These are phyloP conservation scores for Emergomyces orientalis DNA, from an alignment of 2,329 filamentous ascomycete genomes.

Conservation along the genomic window DNA sequence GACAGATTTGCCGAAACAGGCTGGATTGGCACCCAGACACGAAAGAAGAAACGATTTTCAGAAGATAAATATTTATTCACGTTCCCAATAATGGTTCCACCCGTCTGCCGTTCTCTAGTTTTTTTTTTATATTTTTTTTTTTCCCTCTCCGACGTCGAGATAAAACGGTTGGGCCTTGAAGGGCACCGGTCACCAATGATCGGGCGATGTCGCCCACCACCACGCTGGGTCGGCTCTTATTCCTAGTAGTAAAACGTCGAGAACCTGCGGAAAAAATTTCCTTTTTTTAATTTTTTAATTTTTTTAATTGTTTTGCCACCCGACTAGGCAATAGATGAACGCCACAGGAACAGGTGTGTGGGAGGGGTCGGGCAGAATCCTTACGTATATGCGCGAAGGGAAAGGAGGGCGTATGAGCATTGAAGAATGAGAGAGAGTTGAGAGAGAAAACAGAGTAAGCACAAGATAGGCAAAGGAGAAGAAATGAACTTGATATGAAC, in stretches of 20 bases:
- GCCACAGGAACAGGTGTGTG: background rate
- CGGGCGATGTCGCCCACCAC: background rate
- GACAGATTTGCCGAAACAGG: background rate
- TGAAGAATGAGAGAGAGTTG: background rate
- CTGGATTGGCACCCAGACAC: background rate
- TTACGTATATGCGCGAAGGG: background rate
- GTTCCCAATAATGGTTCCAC: background rate
- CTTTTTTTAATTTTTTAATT: background rate
- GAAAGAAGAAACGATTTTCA: background rate
- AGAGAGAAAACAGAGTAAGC: background rate
- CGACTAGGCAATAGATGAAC: background rate
- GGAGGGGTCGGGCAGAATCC: background rate
- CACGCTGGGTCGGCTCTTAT: background rate
- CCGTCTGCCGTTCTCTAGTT: background rate
- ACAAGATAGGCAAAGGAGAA: background rate
- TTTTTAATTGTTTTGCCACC: background rate
- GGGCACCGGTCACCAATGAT: background rate
- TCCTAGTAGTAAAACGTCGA: background rate
- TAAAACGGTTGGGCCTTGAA: background rate
- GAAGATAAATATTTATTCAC: background rate
- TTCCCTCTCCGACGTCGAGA: too few species aligned
- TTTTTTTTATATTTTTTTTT: background rate
- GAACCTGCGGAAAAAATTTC: background rate
- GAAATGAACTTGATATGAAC: background rate
- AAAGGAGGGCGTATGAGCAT: background rate